Evolutionary conservation across 768 basidiomycete species (phyloP).

Genomic region (Lactifluus hygrophoroides): DNA sequence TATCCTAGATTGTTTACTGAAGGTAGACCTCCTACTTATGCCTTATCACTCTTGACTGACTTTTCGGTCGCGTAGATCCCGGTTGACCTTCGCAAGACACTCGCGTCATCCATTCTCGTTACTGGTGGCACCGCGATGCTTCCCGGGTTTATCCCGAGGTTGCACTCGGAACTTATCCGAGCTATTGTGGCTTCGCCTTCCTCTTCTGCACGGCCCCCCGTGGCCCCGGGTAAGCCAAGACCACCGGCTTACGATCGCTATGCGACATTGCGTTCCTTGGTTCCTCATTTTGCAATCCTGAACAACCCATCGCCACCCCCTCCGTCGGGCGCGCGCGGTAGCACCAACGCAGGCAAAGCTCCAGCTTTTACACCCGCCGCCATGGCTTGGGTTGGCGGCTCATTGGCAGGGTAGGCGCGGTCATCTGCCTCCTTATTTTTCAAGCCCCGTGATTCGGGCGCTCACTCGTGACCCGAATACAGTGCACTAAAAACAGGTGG

Average conservation of each 20-base stretch:
- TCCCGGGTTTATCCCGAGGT: slow-evolving; percentile 85
- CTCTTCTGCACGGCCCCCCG: slow-evolving; percentile 29
- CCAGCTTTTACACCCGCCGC: slow-evolving; percentile 79
- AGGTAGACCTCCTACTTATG: slow-evolving; percentile 38
- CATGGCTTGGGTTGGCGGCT: slow-evolving; percentile 90
- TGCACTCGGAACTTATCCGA: slow-evolving; percentile 70
- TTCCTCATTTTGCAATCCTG: slow-evolving; percentile 68
- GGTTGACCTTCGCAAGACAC: slow-evolving; percentile 77
- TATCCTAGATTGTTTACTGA: slow-evolving; percentile 69
- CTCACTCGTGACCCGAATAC: not conserved
- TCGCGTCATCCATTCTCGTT: slow-evolving; percentile 79
- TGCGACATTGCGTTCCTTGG: slow-evolving; percentile 58
- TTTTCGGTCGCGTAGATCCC: slow-evolving; percentile 49
- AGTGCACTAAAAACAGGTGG: slow-evolving; percentile 86
- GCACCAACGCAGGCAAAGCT: slow-evolving; percentile 66
- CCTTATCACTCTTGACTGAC: slow-evolving; percentile 8
- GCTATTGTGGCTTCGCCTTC: slow-evolving; percentile 39
- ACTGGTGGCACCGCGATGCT: slow-evolving; percentile 87
- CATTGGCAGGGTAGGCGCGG: slow-evolving; percentile 71
- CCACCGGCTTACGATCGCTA: slow-evolving; percentile 66
- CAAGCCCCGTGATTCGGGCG: not conserved
- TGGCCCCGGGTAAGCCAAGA: slow-evolving; percentile 31
- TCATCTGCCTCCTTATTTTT: not conserved
- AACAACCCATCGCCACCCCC: slow-evolving; percentile 69
- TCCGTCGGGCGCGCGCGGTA: slow-evolving; percentile 40